These are phyloP conservation scores for Nigrospora osmanthi DNA, from an alignment of 2,329 filamentous ascomycete species.

Conservation along the genomic window DNA sequence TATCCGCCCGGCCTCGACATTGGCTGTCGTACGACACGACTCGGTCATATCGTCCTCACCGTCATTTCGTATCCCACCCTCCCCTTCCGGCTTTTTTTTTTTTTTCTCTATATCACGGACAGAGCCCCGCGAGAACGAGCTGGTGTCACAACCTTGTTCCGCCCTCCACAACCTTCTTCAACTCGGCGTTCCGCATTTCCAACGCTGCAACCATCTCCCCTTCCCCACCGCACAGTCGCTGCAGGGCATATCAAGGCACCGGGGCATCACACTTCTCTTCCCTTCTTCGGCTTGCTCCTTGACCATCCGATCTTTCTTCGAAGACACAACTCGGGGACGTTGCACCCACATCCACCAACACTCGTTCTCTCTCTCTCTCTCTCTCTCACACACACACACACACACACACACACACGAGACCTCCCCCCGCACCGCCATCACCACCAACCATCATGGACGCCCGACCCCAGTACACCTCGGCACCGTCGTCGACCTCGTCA, in stretches of 20 bases:
- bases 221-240: not conserved
- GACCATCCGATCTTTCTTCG: no score
- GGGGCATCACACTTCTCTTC: not conserved
- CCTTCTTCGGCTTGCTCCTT: not conserved
- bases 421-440: not conserved
- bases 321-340: no score
- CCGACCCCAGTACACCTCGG: conserved; percentile 7
- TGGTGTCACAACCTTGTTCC: conserved; percentile 1
- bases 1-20: not conserved
- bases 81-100: not conserved
- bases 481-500: conserved; percentile 5
- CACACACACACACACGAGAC: not conserved
- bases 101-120: not conserved
- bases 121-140: not conserved
- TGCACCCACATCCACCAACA: no score
- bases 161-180: not conserved
- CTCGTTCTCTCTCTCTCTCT: no score
- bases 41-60: no score
- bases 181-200: not conserved
- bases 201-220: not conserved
- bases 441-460: conserved; percentile 21
- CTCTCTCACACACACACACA: not conserved
- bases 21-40: not conserved
- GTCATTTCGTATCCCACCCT: not conserved
- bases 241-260: not conserved